Conservation (phyloP, 2,329 filamentous ascomycete species). For the Escovopsis sp. region DNA sequence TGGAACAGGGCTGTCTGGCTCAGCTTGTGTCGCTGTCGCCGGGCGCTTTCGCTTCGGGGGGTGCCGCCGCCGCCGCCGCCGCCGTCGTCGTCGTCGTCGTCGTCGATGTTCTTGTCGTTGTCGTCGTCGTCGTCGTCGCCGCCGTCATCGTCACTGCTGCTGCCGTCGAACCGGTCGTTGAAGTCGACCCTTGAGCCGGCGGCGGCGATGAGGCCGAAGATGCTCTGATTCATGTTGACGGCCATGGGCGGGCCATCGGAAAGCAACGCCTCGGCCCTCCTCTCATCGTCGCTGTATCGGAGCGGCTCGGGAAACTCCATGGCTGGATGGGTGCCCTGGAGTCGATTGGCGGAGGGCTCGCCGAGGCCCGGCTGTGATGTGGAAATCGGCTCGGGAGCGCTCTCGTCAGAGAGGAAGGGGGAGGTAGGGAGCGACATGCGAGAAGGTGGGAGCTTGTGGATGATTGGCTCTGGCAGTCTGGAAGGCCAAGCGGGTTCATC, state of each 20-base stretch:
- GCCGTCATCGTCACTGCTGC: slow-evolving; percentile 73
- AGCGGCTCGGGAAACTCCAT: slow-evolving; percentile 38
- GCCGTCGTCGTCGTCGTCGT: too few species aligned
- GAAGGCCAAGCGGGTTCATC: not conserved
- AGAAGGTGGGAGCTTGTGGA: not conserved
- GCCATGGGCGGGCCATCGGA: slow-evolving; percentile 33
- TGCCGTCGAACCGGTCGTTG: slow-evolving; percentile 61
- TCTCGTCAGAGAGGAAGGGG: slow-evolving; percentile 10
- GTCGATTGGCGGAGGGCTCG: slow-evolving; percentile 31
- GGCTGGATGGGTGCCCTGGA: slow-evolving; percentile 22
- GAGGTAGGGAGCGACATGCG: slow-evolving; percentile 2
- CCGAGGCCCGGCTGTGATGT: slow-evolving; percentile 21
- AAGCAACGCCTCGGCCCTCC: slow-evolving; percentile 32
- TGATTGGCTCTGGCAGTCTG: not conserved
- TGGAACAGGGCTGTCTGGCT: slow-evolving; percentile 28
- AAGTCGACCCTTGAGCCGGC: slow-evolving; percentile 75
- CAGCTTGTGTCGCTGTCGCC: slow-evolving; percentile 27
- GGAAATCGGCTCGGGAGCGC: slow-evolving; percentile 20
- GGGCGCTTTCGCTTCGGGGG: slow-evolving; percentile 15
- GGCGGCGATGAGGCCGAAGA: slow-evolving; percentile 84
- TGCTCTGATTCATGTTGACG: slow-evolving; percentile 80
- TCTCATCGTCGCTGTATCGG: slow-evolving; percentile 33
- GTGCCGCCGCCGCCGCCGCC: too few species aligned
- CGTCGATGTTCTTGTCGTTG: slow-evolving; percentile 4
- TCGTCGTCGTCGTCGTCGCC: slow-evolving; percentile 57